These are phyloP conservation scores for Chondrostereum purpureum DNA, from an alignment of 1,284 basidiomycete species.

Conservation along the genomic window DNA sequence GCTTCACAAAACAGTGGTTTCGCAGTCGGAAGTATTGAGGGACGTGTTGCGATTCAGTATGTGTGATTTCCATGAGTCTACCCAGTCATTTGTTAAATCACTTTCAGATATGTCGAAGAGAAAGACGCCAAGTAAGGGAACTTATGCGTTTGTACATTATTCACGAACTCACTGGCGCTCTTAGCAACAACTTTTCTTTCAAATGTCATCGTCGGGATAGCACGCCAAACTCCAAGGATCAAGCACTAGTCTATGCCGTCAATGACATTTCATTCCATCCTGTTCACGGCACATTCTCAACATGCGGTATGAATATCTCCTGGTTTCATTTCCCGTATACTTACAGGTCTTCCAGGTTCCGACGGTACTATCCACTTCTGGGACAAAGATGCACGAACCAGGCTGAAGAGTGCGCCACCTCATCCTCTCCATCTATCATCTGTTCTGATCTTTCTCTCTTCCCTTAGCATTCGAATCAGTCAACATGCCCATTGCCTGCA, in stretches of 20 bases:
- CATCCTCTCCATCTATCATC: background rate
- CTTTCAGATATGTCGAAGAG: constrained; percentile 70
- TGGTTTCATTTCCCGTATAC: constrained; percentile 12
- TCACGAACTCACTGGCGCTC: constrained; percentile 3
- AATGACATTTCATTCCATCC: constrained; percentile 90
- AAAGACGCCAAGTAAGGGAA: constrained; percentile 58
- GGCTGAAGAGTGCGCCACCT: constrained; percentile 83
- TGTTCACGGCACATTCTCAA: constrained; percentile 90
- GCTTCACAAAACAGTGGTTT: constrained; percentile 66
- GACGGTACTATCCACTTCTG: constrained; percentile 83
- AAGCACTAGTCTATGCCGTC: constrained; percentile 83
- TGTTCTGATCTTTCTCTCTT: constrained; percentile 7
- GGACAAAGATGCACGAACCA: constrained; percentile 86
- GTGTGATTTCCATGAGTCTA: no score
- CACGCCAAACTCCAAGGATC: constrained; percentile 57
- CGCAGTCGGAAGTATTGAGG: constrained; percentile 92
- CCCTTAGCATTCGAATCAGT: constrained; percentile 61
- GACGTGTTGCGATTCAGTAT: constrained; percentile 93
- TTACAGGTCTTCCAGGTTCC: constrained; percentile 37
- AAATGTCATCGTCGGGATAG: constrained; percentile 89
- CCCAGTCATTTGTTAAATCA: no score
- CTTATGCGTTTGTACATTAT: background rate
- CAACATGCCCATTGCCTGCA: constrained; percentile 65
- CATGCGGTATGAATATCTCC: constrained; percentile 62
- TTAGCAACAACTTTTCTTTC: constrained; percentile 88